phyloP scores from a whole-genome alignment of 768 basidiomycete species.

The Collybia sordida region DNA sequence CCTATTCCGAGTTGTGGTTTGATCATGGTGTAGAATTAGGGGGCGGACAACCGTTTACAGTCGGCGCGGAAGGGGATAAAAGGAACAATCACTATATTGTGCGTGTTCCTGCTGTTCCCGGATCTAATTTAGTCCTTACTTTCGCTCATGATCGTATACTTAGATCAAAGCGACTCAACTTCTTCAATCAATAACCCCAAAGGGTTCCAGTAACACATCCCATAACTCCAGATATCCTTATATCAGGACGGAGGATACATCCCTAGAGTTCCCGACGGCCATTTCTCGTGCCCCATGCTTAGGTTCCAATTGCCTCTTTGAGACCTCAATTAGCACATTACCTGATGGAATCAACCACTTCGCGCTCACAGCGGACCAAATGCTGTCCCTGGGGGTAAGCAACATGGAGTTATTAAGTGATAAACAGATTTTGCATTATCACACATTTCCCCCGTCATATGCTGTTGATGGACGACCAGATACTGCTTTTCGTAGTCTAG shows the following conservation, averaged over 20 bases:
- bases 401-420: constrained; percentile 33
- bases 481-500: constrained; percentile 51
- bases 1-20: constrained; percentile 60
- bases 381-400: constrained; percentile 41
- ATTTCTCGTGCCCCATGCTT: constrained; percentile 39
- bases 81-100: constrained; percentile 62
- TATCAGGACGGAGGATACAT: constrained; percentile 14
- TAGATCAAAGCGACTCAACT: constrained; percentile 47
- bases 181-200: constrained; percentile 32
- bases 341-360: constrained; percentile 25
- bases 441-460: constrained; percentile 44
- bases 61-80: constrained; percentile 54
- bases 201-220: constrained; percentile 1
- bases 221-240: constrained; percentile 18
- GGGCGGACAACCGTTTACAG: constrained; percentile 62
- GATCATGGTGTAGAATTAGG: constrained; percentile 61
- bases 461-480: constrained; percentile 54
- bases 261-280: background rate
- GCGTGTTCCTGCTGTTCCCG: constrained; percentile 20
- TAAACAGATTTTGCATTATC: constrained; percentile 33
- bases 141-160: background rate
- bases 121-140: constrained; percentile 3
- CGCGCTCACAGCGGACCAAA: constrained; percentile 28
- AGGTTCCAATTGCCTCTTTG: constrained; percentile 45
- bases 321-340: constrained; percentile 50